These are phyloP conservation scores for Hypoxylon intermedium DNA, from an alignment of 495 filamentous ascomycete genomes.

Conservation along the genomic window DNA sequence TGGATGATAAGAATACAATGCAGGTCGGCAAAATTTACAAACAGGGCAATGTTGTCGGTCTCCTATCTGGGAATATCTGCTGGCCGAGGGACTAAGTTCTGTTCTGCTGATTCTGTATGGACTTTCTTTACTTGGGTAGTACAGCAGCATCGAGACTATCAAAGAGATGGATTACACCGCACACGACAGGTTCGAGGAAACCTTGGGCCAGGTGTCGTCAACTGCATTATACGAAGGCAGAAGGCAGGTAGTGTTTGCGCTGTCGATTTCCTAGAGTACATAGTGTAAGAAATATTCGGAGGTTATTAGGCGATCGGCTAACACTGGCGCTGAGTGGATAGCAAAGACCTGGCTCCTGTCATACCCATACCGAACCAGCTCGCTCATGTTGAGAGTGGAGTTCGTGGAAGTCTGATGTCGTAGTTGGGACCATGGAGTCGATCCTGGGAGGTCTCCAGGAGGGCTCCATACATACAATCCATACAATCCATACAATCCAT, in stretches of 20 bases:
- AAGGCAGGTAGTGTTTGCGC: too few relatives aligned
- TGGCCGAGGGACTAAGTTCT: too few relatives aligned
- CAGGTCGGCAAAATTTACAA: conserved; percentile 13
- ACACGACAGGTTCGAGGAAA: neutral
- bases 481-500: conserved; percentile 28
- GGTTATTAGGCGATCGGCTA: conserved; percentile 31
- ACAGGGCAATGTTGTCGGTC: conserved; percentile 32
- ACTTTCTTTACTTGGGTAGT: conserved; percentile 9
- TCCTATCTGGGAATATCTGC: conserved; percentile 25
- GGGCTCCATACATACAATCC: conserved; percentile 28
- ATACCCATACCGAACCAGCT: conserved; percentile 24
- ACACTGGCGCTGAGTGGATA: conserved; percentile 31
- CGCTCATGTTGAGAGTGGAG: conserved; percentile 23
- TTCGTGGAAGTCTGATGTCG: conserved; percentile 36
- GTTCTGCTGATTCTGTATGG: too few relatives aligned
- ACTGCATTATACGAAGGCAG: too few relatives aligned
- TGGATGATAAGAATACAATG: conserved; percentile 7
- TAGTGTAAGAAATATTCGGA: conserved; percentile 19
- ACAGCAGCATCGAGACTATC: conserved; percentile 2
- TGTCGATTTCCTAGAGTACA: too few relatives aligned
- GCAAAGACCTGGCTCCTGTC: conserved; percentile 6
- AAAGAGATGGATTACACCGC: conserved; percentile 1
- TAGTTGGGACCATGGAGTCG: conserved; percentile 29
- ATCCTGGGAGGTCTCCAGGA: conserved; percentile 34
- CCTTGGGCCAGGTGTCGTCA: neutral